Conservation (phyloP, 1,284 basidiomycete genomes). For the Laetiporus sulphureus region DNA sequence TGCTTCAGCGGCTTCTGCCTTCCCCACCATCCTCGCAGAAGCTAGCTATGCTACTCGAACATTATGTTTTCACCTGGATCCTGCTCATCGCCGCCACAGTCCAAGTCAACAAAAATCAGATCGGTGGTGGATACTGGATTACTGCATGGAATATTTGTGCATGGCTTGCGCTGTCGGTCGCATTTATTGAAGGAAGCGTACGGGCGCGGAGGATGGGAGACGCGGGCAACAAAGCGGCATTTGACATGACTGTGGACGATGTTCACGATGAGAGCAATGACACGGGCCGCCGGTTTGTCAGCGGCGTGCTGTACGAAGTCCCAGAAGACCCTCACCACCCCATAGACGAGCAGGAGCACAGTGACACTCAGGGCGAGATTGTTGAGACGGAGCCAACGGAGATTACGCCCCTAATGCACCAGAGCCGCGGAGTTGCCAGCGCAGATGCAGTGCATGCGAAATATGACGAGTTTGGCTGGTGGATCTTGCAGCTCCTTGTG, state of each 20-base stretch:
- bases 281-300: constrained; percentile 11
- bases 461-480: constrained; percentile 43
- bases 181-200: constrained; percentile 6
- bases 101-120: constrained; percentile 31
- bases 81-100: constrained; percentile 45
- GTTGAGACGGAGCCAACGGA: constrained; percentile 38
- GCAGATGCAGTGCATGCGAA: constrained; percentile 11
- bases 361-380: constrained; percentile 22
- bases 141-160: constrained; percentile 23
- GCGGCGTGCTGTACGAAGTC: constrained; percentile 12
- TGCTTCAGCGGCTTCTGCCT: constrained; percentile 26
- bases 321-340: constrained; percentile 15
- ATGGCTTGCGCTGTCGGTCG: constrained; percentile 8
- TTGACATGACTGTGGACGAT: constrained; percentile 11
- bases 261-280: constrained; percentile 12
- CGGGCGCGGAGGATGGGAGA: constrained; percentile 3
- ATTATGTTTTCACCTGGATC: constrained; percentile 50
- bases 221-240: constrained; percentile 2
- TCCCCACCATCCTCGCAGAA: constrained; percentile 26
- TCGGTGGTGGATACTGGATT: constrained; percentile 52
- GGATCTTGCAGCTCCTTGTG: constrained; percentile 56
- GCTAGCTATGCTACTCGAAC: constrained; percentile 14
- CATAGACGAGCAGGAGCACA: constrained; percentile 32
- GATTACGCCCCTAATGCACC: constrained; percentile 43
- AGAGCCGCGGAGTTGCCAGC: constrained; percentile 17